Base-by-base conservation (phyloP, 768 basidiomycete species). In the Naganishia kalamii region DNA sequence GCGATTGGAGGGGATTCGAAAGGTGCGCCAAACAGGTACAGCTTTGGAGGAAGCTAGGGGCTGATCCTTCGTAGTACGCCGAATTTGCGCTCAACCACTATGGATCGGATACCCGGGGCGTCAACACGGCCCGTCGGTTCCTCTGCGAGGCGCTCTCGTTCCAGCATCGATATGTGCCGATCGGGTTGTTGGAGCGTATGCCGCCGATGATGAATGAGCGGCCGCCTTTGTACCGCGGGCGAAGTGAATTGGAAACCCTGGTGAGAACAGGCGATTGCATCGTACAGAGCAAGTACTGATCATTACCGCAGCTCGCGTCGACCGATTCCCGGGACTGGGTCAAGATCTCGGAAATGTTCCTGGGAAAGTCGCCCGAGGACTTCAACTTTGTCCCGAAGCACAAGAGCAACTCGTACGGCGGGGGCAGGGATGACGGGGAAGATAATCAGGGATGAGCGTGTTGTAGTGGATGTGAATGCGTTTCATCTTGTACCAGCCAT, bases 141-240 rank as follows among this genome's bases (percentile, higher is more conserved):
- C 85, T 98, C 13, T 93, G 90, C 75, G 96, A 98, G 79, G 87
- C 91, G 0, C 82, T 99, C 1, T 94, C 92, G 0, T 99, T 98
- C 83, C 90, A 92, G 72, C 88, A 94, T 77, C 90, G 96, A 48
- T 99, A 99, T 74, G 81, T 97, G 50, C 96, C 96, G 7, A 87
- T 98, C 50, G 96, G 96, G 0, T 80, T 99, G 7, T 83, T 98
- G 21, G 93, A 99, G 75, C 80, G 74, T 0, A 80, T 92, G 27
- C 92, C 94, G 0, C 84, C 82, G 2, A 82, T 83, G 65, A 85
- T 99, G 70, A 98, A 98, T 74, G 93, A 98, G 63, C 85, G 96
- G 12, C 86, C 93, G 0, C 90, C 91, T 0, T 85, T 88, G 0
- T 98, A 89, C 80, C 82, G 83, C 13, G 94, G 94, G 1, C 84